A percentile compares a stretch with the other conserved stretches of the same genome.
Conservation (phyloP, 768 basidiomycete genomes). For the Pisolithus microcarpus region DNA sequence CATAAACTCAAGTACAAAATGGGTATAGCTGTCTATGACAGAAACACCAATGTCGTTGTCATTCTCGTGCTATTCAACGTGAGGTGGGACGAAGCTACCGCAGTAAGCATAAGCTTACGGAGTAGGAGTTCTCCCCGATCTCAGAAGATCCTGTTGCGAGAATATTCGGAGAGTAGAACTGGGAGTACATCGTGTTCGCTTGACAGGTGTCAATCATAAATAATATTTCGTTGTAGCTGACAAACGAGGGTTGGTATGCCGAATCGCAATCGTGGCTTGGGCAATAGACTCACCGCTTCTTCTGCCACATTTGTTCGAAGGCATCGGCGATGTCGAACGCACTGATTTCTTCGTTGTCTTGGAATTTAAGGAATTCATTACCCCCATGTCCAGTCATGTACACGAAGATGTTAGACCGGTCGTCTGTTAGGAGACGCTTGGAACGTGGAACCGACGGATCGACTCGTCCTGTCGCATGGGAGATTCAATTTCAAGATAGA, state of each 20-base stretch:
- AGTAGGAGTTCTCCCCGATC: constrained; percentile 87
- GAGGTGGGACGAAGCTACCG: not conserved
- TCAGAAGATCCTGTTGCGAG: constrained; percentile 84
- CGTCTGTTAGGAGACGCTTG: constrained; percentile 87
- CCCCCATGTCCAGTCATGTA: constrained; percentile 99
- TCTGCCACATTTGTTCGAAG: constrained; percentile 98
- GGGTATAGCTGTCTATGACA: constrained; percentile 93
- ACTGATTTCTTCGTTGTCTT: constrained; percentile 97
- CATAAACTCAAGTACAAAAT: constrained; percentile 85
- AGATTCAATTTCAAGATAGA: not conserved
- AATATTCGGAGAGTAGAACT: constrained; percentile 89
- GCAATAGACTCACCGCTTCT: constrained; percentile 58
- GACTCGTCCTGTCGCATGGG: constrained; percentile 58
- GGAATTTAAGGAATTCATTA: constrained; percentile 97
- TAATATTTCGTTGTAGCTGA: constrained; percentile 82
- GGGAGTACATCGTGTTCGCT: constrained; percentile 91
- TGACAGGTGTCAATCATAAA: constrained; percentile 99
- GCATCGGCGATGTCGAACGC: constrained; percentile 98
- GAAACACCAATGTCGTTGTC: constrained; percentile 93
- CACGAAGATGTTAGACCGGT: constrained; percentile 87
- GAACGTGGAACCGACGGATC: constrained; percentile 81
- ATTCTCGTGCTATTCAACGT: constrained; percentile 64
- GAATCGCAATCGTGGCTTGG: not conserved
- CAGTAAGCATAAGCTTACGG: constrained; percentile 43
- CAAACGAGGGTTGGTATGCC: constrained; percentile 25